phyloP scores from a whole-genome alignment of 805 yeast genomes.

The Deakozyma indianensis region DNA sequence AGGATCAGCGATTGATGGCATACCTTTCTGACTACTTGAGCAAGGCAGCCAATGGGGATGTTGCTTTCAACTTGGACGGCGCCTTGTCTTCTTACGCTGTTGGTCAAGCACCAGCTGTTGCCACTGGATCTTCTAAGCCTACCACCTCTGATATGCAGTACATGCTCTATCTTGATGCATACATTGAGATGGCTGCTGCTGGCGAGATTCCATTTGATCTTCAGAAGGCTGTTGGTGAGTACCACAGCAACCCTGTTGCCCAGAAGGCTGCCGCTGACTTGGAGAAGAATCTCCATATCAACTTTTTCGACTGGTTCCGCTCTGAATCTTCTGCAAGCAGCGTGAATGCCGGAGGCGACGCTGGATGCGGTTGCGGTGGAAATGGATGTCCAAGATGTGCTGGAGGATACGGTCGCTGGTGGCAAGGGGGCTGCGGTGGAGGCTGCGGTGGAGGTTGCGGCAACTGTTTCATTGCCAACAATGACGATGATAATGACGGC shows the following conservation, averaged over 20 bases:
- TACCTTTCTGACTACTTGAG: neutral
- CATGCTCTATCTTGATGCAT: neutral
- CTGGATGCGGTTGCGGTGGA: neutral
- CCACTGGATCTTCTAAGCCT: neutral
- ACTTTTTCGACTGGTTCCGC: slow-evolving; percentile 2
- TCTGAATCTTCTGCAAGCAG: neutral
- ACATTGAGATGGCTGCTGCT: neutral
- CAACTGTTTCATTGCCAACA: neutral
- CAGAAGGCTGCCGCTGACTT: neutral
- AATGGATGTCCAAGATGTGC: neutral
- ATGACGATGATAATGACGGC: neutral
- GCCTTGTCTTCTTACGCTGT: neutral
- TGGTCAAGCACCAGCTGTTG: neutral
- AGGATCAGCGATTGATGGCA: neutral
- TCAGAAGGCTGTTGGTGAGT: slow-evolving; percentile 1
- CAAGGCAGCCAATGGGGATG: neutral
- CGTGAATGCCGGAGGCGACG: neutral
- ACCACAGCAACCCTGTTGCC: neutral
- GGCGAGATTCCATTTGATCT: neutral
- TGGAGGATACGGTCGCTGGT: neutral
- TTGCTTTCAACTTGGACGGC: neutral
- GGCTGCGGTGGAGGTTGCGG: neutral
- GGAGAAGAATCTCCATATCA: neutral
- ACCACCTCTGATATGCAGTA: neutral
- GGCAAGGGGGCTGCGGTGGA: neutral